Percentiles rank a stretch among this genome's conserved stretches.
Evolutionary conservation across 495 filamentous ascomycete genomes (phyloP).

Genomic region (Aspergillus avenaceus): DNA sequence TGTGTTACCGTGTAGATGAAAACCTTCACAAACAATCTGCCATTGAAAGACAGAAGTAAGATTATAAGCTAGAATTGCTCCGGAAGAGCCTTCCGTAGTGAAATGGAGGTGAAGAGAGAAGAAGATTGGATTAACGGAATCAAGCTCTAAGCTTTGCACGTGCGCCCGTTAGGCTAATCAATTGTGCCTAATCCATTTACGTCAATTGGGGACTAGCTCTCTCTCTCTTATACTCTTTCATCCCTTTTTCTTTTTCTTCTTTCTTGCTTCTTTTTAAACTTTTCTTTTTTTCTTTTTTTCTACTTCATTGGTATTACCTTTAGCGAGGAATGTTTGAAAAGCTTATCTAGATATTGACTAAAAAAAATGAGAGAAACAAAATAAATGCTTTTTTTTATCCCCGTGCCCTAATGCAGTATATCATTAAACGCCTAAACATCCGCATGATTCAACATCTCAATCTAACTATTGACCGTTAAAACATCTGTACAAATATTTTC

Average conservation of each 20-base stretch:
- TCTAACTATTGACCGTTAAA: no score
- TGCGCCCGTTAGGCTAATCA: slow-evolving; percentile 14
- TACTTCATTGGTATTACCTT: no score
- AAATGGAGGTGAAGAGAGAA: slow-evolving; percentile 5
- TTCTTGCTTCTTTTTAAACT: not conserved
- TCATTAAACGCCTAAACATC: not conserved
- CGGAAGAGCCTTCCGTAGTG: not conserved
- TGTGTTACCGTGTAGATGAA: slow-evolving; percentile 6
- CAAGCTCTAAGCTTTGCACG: slow-evolving; percentile 30
- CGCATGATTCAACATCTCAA: no score
- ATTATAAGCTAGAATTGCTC: not conserved
- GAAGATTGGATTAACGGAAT: slow-evolving; percentile 7
- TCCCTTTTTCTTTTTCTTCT: not conserved
- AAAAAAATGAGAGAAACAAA: not conserved
- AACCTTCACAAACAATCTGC: slow-evolving; percentile 10
- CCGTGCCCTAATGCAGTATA: no score
- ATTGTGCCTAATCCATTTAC: not conserved
- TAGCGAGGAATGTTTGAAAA: not conserved
- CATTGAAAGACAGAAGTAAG: slow-evolving; percentile 12
- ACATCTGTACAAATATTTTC: no score
- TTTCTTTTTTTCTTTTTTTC: not conserved
- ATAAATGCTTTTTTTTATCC: not conserved
- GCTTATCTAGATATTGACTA: no score
- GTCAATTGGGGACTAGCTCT: no score
- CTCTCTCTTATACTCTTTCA: not conserved